Evolutionary conservation across 2,329 filamentous ascomycete genomes (phyloP).

Genomic region (Hymenoscyphus salicellus): DNA sequence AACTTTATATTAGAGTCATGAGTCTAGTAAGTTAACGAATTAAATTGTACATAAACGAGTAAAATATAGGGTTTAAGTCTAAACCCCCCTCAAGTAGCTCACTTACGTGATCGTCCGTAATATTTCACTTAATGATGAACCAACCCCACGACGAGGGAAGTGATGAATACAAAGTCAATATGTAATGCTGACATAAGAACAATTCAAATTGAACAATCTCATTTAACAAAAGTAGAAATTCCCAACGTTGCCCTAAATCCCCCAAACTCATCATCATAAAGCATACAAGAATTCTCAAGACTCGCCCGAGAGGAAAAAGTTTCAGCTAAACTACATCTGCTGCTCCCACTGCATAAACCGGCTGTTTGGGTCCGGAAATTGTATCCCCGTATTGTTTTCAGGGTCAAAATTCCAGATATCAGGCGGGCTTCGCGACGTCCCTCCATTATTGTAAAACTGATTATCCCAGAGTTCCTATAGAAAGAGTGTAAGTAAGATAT

Average conservation of each 20-base stretch:
- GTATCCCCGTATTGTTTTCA: neutral
- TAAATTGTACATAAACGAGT: too few relatives aligned
- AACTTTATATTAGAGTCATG: too few relatives aligned
- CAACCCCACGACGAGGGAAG: too few relatives aligned
- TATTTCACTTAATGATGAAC: too few relatives aligned
- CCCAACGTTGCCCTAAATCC: neutral
- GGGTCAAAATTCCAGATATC: conserved; percentile 19
- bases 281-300: neutral
- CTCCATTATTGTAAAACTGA: conserved; percentile 16
- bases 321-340: neutral
- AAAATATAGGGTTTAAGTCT: too few relatives aligned
- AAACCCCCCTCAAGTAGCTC: too few relatives aligned
- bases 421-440: conserved; percentile 10
- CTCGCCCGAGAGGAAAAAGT: neutral
- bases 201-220: neutral
- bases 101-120: too few relatives aligned
- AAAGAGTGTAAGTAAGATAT: neutral
- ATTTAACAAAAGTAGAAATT: neutral
- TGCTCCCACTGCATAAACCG: conserved; percentile 8
- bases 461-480: conserved; percentile 24
- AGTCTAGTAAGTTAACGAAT: too few relatives aligned
- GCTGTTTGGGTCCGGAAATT: neutral
- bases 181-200: too few relatives aligned
- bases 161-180: too few relatives aligned
- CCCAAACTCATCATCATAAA: neutral